These are phyloP conservation scores for Morella rubra DNA, from an alignment of 306 rosid species.

Conservation along the genomic window DNA sequence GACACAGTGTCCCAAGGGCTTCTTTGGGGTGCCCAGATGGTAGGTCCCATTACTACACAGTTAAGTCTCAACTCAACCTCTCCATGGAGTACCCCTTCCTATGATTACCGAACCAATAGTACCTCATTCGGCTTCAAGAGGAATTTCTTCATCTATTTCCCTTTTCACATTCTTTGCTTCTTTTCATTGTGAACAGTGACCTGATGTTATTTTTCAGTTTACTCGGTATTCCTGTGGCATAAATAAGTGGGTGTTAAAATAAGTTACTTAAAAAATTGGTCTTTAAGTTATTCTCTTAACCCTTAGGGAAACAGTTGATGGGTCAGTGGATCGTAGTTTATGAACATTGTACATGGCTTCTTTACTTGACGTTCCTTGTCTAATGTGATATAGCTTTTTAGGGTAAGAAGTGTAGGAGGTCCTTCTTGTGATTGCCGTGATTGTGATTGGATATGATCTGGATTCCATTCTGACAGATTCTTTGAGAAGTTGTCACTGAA, in stretches of 20 bases:
- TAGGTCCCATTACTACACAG: background rate
- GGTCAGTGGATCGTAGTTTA: background rate
- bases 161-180: background rate
- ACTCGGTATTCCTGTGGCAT: background rate
- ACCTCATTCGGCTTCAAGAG: background rate
- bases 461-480: background rate
- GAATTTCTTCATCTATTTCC: background rate
- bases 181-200: background rate
- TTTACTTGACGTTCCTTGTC: background rate
- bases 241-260: background rate
- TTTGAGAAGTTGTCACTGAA: background rate
- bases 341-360: background rate
- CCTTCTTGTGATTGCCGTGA: background rate
- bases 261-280: background rate
- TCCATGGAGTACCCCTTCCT: slow-evolving; percentile 1
- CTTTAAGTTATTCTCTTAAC: background rate
- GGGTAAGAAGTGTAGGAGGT: background rate
- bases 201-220: background rate
- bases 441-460: background rate
- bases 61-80: background rate
- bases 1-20: background rate
- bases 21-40: background rate
- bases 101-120: background rate
- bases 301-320: background rate
- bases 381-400: background rate